Conservation (phyloP, 345 rosid genomes). For the Linum lewisii region DNA sequence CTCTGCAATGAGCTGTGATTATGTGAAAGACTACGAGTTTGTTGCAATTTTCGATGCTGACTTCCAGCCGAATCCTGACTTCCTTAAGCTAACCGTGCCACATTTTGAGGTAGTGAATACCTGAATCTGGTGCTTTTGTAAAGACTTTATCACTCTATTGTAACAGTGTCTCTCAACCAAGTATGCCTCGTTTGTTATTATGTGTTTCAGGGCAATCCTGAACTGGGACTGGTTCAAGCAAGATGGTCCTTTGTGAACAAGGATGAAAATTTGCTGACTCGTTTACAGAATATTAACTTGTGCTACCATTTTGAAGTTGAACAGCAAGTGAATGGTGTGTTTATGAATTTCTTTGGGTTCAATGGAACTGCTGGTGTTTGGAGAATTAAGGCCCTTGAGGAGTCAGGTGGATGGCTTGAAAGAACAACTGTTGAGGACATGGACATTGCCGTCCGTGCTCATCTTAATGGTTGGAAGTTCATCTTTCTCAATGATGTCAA, state of each 20-base stretch:
- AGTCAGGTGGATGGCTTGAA: conserved; percentile 91
- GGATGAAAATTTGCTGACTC: conserved; percentile 75
- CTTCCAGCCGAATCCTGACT: conserved; percentile 68
- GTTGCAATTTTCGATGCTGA: conserved; percentile 86
- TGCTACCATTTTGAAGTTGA: conserved; percentile 84
- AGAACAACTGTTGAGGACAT: conserved; percentile 80
- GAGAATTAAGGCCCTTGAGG: conserved; percentile 83
- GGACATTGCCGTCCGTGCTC: conserved; percentile 88
- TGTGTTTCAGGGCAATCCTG: conserved; percentile 48
- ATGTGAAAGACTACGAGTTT: conserved; percentile 60
- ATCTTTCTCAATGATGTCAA: conserved; percentile 72
- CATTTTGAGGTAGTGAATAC: conserved; percentile 50
- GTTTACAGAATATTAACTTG: conserved; percentile 73
- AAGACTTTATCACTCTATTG: too few relatives aligned
- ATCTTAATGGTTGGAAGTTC: conserved; percentile 84
- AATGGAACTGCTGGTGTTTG: conserved; percentile 91
- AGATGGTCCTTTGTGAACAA: conserved; percentile 81
- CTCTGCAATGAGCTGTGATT: conserved; percentile 77
- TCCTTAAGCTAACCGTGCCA: conserved; percentile 62
- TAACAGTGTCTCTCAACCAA: background rate
- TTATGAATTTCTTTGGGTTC: conserved; percentile 79
- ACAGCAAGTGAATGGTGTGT: conserved; percentile 70
- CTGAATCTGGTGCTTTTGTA: background rate
- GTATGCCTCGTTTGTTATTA: background rate
- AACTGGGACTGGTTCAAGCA: conserved; percentile 69